Evolutionary conservation across 2,329 filamentous ascomycete species (phyloP), one percentile per base, ranked within the genome.

Genomic region (Aspergillus uvarum): DNA sequence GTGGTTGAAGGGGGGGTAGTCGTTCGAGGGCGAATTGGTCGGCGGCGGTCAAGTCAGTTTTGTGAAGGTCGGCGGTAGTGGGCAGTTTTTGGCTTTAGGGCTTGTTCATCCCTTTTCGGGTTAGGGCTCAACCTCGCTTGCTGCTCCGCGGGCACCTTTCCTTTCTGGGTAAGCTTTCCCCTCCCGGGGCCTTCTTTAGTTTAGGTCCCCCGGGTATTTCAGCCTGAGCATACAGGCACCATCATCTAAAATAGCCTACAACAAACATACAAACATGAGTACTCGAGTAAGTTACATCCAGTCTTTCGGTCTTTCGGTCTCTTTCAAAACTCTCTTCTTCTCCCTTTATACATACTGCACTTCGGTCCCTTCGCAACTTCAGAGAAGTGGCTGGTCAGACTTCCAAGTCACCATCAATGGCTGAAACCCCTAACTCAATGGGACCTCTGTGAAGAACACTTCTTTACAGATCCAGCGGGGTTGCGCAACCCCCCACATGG

Each of bases 91-190:
- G 66, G 61, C 58, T 62, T 62, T 73, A 72, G 71, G 72, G 72
- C 62, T 72, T 67, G 59, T 50, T 49, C 57, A 61, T 70, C 61
- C 72, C 70, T 55, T 67, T 74, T 71, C 68, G 65, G 70, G 71
- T 61, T 71, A 77, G 75, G 76, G 74, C 71, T 77, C 73, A 72
- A 70, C 72, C 73, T 77, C 71, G 74, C 68, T 76, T 74, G 71
- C 57, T 55, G 61, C 49, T 58, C 47, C 56, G 48, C 62, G 38
- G 61, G 60, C 66, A 61, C 70, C 61, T 65, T 67, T 14, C 70
- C 64, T 10, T 1, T 67, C 68, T 61, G 31, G 63, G 60, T 38
- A 57, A 65, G 65, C 58, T 44, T 38, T 58, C 53, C 22, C 35
- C 14, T 56, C 31, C 62, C 56, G 63, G 56, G 47, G 48, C 26